A percentile compares a stretch with the other conserved stretches of the same genome.
Evolutionary conservation across 139 green algal species (phyloP).

Genomic region (Auxenochlorella pyrenoidosa): DNA sequence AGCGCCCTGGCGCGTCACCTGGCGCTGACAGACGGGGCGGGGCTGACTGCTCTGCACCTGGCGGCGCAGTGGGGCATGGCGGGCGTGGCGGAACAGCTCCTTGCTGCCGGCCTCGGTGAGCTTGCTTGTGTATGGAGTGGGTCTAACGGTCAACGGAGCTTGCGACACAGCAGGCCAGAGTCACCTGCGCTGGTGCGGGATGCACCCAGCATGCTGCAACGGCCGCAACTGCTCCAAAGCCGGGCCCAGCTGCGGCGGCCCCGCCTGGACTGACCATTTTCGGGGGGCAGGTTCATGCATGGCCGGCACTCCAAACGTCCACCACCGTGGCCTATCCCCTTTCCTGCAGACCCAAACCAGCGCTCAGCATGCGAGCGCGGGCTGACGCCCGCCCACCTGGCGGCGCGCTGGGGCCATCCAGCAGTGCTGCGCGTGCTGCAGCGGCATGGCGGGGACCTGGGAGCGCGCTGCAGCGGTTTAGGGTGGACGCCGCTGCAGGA

Average conservation of each 20-base stretch:
- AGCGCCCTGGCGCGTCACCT: neutral
- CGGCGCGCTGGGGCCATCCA: constrained; percentile 30
- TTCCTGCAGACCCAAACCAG: constrained; percentile 28
- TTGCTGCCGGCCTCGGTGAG: constrained; percentile 16
- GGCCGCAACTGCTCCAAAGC: no score
- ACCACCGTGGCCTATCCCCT: neutral
- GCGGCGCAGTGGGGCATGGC: constrained; percentile 42
- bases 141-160: no score
- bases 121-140: no score
- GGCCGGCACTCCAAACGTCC: neutral
- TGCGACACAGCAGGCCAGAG: neutral
- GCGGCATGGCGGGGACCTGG: constrained; percentile 6
- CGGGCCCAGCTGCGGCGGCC: no score
- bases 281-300: neutral
- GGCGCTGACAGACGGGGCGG: neutral
- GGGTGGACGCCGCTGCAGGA: constrained; percentile 22
- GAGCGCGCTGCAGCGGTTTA: neutral
- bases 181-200: neutral
- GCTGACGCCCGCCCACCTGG: constrained; percentile 25
- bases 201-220: no score
- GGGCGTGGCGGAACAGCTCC: constrained; percentile 2
- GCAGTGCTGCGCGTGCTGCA: constrained; percentile 18
- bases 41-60: constrained; percentile 27
- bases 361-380: neutral
- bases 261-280: no score